Percentiles rank a stretch among this genome's conserved stretches.
These are phyloP conservation scores for Globisporangium cederbergense DNA, from an alignment of 352 stramenopile genomes.

Conservation along the genomic window DNA sequence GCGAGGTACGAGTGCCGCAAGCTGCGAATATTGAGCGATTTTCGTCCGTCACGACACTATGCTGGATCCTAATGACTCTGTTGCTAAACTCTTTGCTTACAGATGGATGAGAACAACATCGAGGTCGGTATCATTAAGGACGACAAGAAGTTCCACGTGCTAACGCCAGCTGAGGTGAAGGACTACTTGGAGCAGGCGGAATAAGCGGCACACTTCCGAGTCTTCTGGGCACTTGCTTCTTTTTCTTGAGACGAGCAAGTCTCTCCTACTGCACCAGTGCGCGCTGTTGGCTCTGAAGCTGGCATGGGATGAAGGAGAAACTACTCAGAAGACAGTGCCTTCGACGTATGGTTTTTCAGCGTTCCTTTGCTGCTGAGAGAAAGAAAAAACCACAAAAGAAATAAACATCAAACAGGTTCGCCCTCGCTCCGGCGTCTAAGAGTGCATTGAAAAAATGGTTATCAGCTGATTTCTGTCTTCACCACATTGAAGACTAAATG, in stretches of 20 bases:
- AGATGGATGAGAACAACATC: conserved; percentile 99
- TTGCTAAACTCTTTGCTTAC: conserved; percentile 17
- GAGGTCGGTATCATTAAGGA: conserved; percentile 97
- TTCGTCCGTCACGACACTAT: background rate
- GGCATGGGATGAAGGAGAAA: background rate
- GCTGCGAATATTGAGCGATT: background rate
- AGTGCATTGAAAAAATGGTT: background rate
- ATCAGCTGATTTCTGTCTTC: background rate
- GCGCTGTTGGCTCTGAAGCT: background rate
- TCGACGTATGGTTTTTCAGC: conserved; percentile 5
- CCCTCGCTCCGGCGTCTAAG: conserved; percentile 1
- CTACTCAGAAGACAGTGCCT: background rate
- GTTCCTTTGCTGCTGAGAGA: background rate
- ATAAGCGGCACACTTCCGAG: conserved; percentile 46
- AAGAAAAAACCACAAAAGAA: background rate
- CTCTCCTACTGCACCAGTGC: background rate
- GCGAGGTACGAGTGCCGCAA: conserved; percentile 50
- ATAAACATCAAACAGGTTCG: conserved; percentile 9
- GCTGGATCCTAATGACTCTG: background rate
- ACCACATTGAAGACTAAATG: background rate
- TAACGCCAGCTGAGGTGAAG: conserved; percentile 97
- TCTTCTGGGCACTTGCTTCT: background rate
- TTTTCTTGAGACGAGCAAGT: conserved; percentile 1
- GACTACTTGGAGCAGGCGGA: conserved; percentile 99
- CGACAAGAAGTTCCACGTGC: conserved; percentile 96